Evolutionary conservation across 495 filamentous ascomycete genomes (phyloP), one percentile per base, ranked within the genome.

Genomic region (Entonaema liquescens): DNA sequence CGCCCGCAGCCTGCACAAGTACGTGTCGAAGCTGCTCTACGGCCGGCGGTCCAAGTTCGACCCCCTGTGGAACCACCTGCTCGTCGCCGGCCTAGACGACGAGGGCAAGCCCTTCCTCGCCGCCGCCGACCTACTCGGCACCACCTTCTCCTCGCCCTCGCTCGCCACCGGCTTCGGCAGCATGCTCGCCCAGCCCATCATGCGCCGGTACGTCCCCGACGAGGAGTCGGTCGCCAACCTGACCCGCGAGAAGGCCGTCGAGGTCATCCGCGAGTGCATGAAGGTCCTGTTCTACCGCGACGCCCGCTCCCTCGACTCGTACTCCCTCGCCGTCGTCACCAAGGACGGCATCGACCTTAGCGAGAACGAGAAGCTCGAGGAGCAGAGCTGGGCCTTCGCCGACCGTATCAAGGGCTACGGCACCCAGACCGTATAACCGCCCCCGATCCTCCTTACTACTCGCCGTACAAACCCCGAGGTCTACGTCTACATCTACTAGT

Each of bases 231-330:
- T 91, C 25, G 85, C 86, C 65, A 79, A 84, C 50, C 82, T 98
- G 62, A 91, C 83, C 49, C 87, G 87, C 74, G 95, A 98, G 74
- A 77, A 91, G 79, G 95, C 95, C 44, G 84, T 97, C 54, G 84
- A 88, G 26, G 86, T 92, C 13, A 82, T 98, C 63, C 90, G 90
- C 82, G 91, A 97, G 80, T 96, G 93, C 79, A 93, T 99, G 91
- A 98, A 98, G 86, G 94, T 98, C 63, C 85, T 99, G 62, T 99
- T 93, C 84, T 99, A 99, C 84, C 87, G 95, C 68, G 95, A 99
- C 83, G 95, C 95, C 7, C 89, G 95, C 75, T 95, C 92, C 84
- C 79, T 94, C 78, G 93, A 98, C 80, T 85, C 89, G 78, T 99
- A 97, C 80, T 93, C 91, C 59, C 90, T 99, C 78, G 94, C 94